phyloP scores from a whole-genome alignment of 495 filamentous ascomycete species.

The Trypethelium eluteriae region DNA sequence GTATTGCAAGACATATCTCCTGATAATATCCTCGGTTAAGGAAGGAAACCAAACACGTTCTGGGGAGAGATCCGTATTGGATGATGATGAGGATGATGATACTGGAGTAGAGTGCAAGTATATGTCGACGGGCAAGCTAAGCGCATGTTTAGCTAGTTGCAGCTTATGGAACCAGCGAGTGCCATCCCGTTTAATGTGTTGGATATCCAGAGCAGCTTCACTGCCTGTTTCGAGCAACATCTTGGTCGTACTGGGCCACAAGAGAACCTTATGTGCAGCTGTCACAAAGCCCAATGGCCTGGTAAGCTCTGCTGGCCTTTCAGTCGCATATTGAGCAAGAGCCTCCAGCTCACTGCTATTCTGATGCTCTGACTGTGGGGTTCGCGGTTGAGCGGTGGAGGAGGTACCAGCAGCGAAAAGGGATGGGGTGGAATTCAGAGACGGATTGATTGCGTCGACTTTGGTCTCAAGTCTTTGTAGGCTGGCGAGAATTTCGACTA shows the following conservation, averaged over 20 bases:
- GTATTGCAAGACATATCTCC: slow-evolving; percentile 44
- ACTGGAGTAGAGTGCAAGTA: slow-evolving; percentile 19
- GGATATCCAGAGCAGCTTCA: slow-evolving; percentile 22
- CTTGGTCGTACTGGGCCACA: slow-evolving; percentile 48
- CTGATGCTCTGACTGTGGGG: neutral
- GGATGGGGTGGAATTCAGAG: slow-evolving; percentile 11
- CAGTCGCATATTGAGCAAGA: neutral
- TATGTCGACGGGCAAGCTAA: slow-evolving; percentile 23
- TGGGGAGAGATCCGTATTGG: slow-evolving; percentile 6
- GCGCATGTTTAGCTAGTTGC: slow-evolving; percentile 35
- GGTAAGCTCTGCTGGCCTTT: slow-evolving; percentile 15
- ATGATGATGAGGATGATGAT: neutral
- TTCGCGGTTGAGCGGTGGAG: neutral
- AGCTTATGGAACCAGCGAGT: slow-evolving; percentile 42
- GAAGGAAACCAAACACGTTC: slow-evolving; percentile 30
- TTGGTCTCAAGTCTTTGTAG: slow-evolving; percentile 48
- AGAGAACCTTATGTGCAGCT: slow-evolving; percentile 50
- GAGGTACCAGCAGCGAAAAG: neutral
- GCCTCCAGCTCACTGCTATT: neutral
- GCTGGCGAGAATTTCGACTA: slow-evolving; percentile 51
- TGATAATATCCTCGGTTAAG: slow-evolving; percentile 45
- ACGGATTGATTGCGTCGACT: slow-evolving; percentile 38
- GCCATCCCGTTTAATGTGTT: slow-evolving; percentile 34
- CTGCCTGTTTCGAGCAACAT: slow-evolving; percentile 41
- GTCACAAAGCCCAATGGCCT: slow-evolving; percentile 44